Evolutionary conservation across 495 filamentous ascomycete genomes (phyloP).

Genomic region (Hypoxylon subgilvum): DNA sequence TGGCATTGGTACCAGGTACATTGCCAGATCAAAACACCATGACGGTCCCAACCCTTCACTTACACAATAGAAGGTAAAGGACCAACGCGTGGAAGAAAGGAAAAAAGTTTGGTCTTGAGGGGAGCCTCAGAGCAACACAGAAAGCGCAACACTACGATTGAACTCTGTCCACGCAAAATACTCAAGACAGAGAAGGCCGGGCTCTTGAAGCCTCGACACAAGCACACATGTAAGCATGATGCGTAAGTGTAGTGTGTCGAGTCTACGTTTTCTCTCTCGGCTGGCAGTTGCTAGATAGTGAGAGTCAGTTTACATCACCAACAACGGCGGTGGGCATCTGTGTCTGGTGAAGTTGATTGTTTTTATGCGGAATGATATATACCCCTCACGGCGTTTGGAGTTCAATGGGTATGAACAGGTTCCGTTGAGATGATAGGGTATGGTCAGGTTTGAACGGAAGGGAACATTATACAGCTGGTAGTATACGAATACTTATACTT

Average conservation of each 20-base stretch:
- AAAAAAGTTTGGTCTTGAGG: conserved; percentile 3
- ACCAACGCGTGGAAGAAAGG: neutral
- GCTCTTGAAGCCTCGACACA: conserved; percentile 1
- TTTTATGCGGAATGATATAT: conserved; percentile 23
- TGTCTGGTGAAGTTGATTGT: conserved; percentile 45
- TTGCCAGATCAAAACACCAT: too few species aligned
- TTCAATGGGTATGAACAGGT: neutral
- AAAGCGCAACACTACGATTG: conserved; percentile 27
- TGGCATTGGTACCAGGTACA: too few species aligned
- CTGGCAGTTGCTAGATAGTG: conserved; percentile 35
- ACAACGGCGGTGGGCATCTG: conserved; percentile 37
- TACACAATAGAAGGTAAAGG: neutral
- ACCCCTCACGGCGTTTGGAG: conserved; percentile 20
- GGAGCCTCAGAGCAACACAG: conserved; percentile 39
- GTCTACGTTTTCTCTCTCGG: conserved; percentile 18
- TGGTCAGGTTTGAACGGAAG: too few species aligned
- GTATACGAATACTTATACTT: neutral
- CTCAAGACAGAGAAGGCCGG: too few species aligned
- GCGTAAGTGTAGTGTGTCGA: neutral
- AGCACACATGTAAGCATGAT: too few species aligned
- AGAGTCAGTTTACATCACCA: conserved; percentile 1
- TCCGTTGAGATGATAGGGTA: too few species aligned
- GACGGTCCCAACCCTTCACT: too few species aligned
- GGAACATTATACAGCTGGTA: too few species aligned
- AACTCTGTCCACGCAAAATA: too few species aligned